phyloP scores from a whole-genome alignment of 179 eudicot genomes.

The Actinidia arguta region DNA sequence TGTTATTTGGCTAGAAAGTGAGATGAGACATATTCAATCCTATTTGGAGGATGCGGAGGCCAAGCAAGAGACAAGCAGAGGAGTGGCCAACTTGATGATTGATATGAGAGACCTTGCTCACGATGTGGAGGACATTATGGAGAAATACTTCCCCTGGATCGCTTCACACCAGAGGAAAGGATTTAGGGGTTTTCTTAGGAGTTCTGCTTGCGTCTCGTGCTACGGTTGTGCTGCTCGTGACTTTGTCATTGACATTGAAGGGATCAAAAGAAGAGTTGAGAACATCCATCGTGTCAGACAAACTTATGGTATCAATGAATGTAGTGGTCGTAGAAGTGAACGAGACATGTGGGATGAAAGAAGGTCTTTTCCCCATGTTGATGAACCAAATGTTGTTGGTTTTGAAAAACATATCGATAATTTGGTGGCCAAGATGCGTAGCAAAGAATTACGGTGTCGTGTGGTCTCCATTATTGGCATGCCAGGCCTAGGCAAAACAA shows the following conservation, averaged over 20 bases:
- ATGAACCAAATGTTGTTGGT: constrained; percentile 20
- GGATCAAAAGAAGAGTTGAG: constrained; percentile 19
- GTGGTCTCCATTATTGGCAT: constrained; percentile 24
- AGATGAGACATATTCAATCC: constrained; percentile 15
- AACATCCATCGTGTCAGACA: constrained; percentile 9
- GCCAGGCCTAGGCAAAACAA: constrained; percentile 26
- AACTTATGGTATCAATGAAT: constrained; percentile 12
- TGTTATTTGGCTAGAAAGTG: constrained; percentile 8
- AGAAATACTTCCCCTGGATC: constrained; percentile 8
- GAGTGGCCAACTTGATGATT: neutral
- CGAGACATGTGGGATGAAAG: neutral
- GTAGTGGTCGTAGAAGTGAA: neutral
- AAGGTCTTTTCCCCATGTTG: neutral
- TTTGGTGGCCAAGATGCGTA: neutral
- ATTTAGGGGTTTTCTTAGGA: neutral
- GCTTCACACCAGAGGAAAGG: neutral
- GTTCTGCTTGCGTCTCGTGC: neutral
- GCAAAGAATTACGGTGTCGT: neutral
- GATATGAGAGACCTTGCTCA: constrained; percentile 20
- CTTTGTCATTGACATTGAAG: too few relatives aligned
- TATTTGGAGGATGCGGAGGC: constrained; percentile 27
- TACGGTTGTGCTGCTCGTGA: neutral
- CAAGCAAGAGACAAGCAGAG: neutral
- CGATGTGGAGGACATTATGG: constrained; percentile 24
- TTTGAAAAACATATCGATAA: neutral